A percentile compares a stretch with the other conserved stretches of the same genome.
Conservation (phyloP, 768 basidiomycete genomes). For the Termitomyces sp. region DNA sequence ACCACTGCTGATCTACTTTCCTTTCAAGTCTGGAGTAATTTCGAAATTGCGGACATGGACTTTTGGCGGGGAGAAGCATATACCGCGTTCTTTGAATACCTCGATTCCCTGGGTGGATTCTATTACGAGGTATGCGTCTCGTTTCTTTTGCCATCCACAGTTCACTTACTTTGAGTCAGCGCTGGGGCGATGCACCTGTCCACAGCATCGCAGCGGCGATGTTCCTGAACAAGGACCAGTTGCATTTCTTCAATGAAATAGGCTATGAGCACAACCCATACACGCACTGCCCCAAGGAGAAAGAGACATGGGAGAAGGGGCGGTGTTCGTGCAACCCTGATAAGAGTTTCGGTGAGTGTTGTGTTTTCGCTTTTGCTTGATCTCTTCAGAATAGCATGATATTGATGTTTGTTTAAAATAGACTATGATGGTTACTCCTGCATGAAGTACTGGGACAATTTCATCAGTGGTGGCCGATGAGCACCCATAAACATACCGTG, state of each 20-base stretch:
- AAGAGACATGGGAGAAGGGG: conserved; percentile 41
- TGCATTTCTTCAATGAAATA: conserved; percentile 81
- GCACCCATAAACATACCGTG: background rate
- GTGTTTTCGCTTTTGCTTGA: background rate
- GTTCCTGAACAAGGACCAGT: conserved; percentile 62
- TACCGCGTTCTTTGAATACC: conserved; percentile 56
- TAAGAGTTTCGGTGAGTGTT: conserved; percentile 55
- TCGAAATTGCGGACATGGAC: conserved; percentile 68
- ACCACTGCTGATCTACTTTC: background rate
- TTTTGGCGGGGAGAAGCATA: conserved; percentile 67
- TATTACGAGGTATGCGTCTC: conserved; percentile 55
- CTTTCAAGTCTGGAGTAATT: conserved; percentile 57
- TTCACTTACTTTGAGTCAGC: conserved; percentile 42
- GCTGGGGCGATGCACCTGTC: conserved; percentile 86
- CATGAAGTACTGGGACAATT: conserved; percentile 32
- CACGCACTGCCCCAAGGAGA: conserved; percentile 58
- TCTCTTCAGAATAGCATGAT: background rate
- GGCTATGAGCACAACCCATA: conserved; percentile 80
- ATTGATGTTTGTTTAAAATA: conserved; percentile 10
- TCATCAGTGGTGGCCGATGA: background rate
- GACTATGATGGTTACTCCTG: conserved; percentile 43
- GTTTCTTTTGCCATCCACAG: conserved; percentile 26
- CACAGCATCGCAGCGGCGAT: conserved; percentile 79
- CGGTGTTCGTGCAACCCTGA: conserved; percentile 58
- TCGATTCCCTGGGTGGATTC: conserved; percentile 61